Evolutionary conservation across 2,329 filamentous ascomycete species (phyloP).

Genomic region (Xylaria polymorpha): DNA sequence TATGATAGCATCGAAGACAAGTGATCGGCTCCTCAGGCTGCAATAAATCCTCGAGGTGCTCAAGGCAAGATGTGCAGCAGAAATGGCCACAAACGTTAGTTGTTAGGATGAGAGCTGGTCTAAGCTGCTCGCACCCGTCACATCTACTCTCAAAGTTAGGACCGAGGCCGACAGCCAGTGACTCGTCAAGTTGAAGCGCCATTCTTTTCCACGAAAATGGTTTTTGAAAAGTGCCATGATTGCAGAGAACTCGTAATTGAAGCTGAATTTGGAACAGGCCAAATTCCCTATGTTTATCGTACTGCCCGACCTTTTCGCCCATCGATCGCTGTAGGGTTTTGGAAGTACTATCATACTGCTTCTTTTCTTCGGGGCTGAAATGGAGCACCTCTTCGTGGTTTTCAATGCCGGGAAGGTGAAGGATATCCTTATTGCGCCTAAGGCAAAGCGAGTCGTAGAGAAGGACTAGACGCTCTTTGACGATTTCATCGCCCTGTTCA

Average conservation of each 20-base stretch:
- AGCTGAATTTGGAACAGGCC: conserved; percentile 60
- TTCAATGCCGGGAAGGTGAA: conserved; percentile 52
- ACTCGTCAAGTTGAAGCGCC: conserved; percentile 50
- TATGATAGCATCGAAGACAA: conserved; percentile 44
- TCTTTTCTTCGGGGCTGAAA: conserved; percentile 49
- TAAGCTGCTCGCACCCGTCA: conserved; percentile 50
- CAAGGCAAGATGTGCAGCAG: conserved; percentile 50
- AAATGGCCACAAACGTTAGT: conserved; percentile 49
- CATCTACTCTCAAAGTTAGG: conserved; percentile 45
- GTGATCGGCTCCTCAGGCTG: conserved; percentile 11
- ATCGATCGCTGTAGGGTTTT: conserved; percentile 55
- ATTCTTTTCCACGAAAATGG: conserved; percentile 56
- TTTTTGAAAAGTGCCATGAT: conserved; percentile 62
- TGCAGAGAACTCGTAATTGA: conserved; percentile 61
- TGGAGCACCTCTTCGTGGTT: conserved; percentile 45
- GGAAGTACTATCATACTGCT: conserved; percentile 52
- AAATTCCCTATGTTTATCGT: conserved; percentile 53
- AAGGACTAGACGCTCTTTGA: conserved; percentile 49
- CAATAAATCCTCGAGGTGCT: conserved; percentile 31
- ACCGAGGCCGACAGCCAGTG: conserved; percentile 46
- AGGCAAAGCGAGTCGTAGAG: conserved; percentile 56
- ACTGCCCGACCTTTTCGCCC: conserved; percentile 52
- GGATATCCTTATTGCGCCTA: conserved; percentile 55
- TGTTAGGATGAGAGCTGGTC: conserved; percentile 45
- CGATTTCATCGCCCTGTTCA: conserved; percentile 43